phyloP scores from a whole-genome alignment of 495 filamentous ascomycete genomes.

The Penicillium herquei region DNA sequence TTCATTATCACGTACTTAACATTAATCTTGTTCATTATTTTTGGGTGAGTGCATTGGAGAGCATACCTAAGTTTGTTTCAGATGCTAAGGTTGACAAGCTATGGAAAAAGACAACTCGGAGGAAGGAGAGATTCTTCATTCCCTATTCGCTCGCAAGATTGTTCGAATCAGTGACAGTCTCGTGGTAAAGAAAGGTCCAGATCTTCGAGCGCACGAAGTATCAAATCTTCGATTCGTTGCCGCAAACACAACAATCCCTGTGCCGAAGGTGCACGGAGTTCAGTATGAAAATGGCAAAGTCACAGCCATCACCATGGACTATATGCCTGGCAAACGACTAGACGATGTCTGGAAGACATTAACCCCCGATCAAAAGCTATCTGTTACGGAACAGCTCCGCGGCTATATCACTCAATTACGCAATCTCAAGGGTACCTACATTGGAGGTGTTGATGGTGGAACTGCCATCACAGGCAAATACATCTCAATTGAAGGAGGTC shows the following conservation, averaged over 20 bases:
- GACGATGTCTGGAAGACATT: slow-evolving; percentile 21
- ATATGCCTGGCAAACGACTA: slow-evolving; percentile 27
- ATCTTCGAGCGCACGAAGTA: slow-evolving; percentile 6
- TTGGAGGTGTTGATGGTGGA: slow-evolving; percentile 17
- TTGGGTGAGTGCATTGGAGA: no score
- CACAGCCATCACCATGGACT: slow-evolving; percentile 28
- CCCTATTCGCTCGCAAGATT: slow-evolving; percentile 2
- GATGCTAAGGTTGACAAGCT: not conserved
- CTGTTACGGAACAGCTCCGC: slow-evolving; percentile 18
- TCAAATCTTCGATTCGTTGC: slow-evolving; percentile 21
- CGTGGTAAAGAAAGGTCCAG: slow-evolving; percentile 3
- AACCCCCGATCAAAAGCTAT: slow-evolving; percentile 15
- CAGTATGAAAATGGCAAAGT: slow-evolving; percentile 15
- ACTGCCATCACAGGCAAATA: slow-evolving; percentile 12
- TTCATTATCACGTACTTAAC: no score
- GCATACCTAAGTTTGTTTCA: not conserved
- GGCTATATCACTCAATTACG: slow-evolving; percentile 19
- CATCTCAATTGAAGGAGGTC: slow-evolving; percentile 19
- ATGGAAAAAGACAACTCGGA: not conserved
- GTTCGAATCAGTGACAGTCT: slow-evolving; percentile 10
- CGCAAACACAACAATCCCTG: slow-evolving; percentile 27
- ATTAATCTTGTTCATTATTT: no score
- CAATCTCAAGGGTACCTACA: slow-evolving; percentile 21
- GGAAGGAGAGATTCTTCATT: slow-evolving; percentile 2
- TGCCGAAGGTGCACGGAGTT: slow-evolving; percentile 23